Conservation (phyloP, 1,284 basidiomycete genomes). For the Ustilago sp. region DNA sequence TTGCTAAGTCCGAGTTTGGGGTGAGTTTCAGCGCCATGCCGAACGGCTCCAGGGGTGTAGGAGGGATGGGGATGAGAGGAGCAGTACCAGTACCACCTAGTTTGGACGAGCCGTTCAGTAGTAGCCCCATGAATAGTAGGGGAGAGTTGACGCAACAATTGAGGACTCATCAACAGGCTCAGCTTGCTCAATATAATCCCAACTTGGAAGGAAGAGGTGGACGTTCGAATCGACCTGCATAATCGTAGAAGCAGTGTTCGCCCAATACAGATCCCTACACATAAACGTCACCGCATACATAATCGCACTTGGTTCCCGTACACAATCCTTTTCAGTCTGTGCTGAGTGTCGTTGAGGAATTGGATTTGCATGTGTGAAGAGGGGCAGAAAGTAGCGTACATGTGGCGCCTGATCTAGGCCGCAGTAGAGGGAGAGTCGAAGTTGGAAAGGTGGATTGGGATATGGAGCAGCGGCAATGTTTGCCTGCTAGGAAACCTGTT, state of each 20-base stretch:
- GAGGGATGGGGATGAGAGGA: not conserved
- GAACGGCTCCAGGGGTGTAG: not conserved
- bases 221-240: not conserved
- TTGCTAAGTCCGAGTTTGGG: slow-evolving; percentile 26
- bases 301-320: too few species aligned
- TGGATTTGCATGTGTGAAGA: too few species aligned
- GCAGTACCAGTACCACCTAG: slow-evolving; percentile 12
- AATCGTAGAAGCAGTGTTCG: too few species aligned
- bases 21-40: not conserved
- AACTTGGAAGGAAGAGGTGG: not conserved
- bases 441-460: too few species aligned
- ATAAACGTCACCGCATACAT: too few species aligned
- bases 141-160: slow-evolving; percentile 31
- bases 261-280: too few species aligned
- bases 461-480: too few species aligned
- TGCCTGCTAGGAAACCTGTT: not conserved
- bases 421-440: too few species aligned
- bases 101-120: slow-evolving; percentile 46
- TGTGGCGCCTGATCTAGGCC: too few species aligned
- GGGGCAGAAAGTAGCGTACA: too few species aligned
- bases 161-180: slow-evolving; percentile 29
- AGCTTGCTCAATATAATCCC: not conserved
- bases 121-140: slow-evolving; percentile 27
- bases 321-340: too few species aligned
- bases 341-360: too few species aligned